Base-by-base conservation (phyloP, 306 rosid genomes). In the Quercus suber region DNA sequence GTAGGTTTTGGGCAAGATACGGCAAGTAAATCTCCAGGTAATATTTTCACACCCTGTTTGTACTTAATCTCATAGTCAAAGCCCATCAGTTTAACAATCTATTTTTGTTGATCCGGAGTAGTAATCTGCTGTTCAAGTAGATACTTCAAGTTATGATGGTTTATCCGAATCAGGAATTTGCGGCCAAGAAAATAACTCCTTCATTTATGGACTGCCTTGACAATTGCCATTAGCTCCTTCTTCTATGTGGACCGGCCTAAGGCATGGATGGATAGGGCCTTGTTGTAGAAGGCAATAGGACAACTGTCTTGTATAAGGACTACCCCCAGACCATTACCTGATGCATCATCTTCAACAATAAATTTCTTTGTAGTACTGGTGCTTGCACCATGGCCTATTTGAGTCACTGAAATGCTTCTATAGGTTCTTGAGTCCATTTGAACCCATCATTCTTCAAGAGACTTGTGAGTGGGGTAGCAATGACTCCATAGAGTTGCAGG, bases 351-450 rank as follows among this genome's bases (percentile, higher is more conserved):
- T n/a, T 57, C 10, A 1, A 57, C 8, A 9, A n/a, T 57, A 3
- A 57, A 57, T 5, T 6, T 19, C 2, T 57, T 25, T 1, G 5
- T 19, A 57, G 1, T 20, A 5, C 1, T 1, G 5, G 63, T 0
- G 28, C 10, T 6, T 23, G 20, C 4, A 8, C 11, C 28, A 57
- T 8, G 11, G 27, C 63, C 4, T 2, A 1, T 6, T 57, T 20
- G 3, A 57, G 12, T n/a, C 1, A 0, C 0, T 3, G 4, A 20
- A 57, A 57, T 3, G 63, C 28, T 1, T 3, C 28, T 0, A 0
- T 27, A 0, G 28, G 28, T n/a, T 57, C 25, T 13, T 20, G 11
- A 2, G 3, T 17, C 28, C 64, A 58, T 8, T 13, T 27, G 5
- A 58, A 58, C 23, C 23, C 20, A 1, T 13, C 14, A 5, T 58